Evolutionary conservation across 345 rosid genomes (phyloP), one percentile per base, ranked within the genome.

Genomic region (Brassica nigra): DNA sequence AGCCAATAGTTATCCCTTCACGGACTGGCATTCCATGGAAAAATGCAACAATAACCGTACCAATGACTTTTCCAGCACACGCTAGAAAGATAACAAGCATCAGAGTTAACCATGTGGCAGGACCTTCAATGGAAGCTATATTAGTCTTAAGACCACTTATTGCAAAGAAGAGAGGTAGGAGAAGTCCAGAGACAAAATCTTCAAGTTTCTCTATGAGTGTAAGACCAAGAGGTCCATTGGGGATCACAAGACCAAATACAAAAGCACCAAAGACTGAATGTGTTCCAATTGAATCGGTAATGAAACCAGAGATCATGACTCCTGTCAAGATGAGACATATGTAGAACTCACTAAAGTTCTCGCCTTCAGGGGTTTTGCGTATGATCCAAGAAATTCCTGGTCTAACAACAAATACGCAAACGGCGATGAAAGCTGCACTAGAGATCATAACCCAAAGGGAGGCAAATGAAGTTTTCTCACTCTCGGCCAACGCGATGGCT

Each of bases 211-310:
- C 99, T 18, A 93, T 86, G 1, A 95, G 88, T 27, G 98, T 90
- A 16, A 93, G 89, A 52, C 94, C 98, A 5, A 95, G 90, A 4
- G 96, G 97, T 34, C 98, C 99, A 49, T 93, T 93, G 0, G 99
- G 99, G 62, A 93, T 93, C 62, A 95, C 83, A 39, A 95, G 87
- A 42, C 99, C 98, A 37, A 88, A 95, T 66, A 95, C 88, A 74
- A 95, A 95, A 0, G 99, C 99, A 14, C 99, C 99, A 37, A 93
- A 89, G 34, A 93, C 96, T 2, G 94, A 90, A 82, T 95, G 99
- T 37, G 99, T 95, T 66, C 99, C 99, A 1, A 95, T 88, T 23
- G 99, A 89, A 68, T 93, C 99, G 0, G 99, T 95, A 37, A 93
- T 80, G 87, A 95, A 93, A 28, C 97, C 99, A 0, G 95, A 85